Conservation (phyloP, 2,329 filamentous ascomycete species). For the Scytalidium lignicola region DNA sequence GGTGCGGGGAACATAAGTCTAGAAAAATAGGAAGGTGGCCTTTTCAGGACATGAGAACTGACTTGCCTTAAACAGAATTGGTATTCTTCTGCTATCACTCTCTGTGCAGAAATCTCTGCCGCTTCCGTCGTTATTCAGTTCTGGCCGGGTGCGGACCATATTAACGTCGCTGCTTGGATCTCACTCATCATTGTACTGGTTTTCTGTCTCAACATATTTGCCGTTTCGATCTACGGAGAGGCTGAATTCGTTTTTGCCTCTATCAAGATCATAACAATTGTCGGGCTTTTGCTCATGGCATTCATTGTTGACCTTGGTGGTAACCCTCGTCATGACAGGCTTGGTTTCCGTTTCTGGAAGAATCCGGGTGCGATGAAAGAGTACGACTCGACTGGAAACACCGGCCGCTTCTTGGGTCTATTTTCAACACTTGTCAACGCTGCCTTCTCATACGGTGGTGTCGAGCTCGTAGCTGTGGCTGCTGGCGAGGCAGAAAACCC, state of each 20-base stretch:
- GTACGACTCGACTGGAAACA: constrained; percentile 54
- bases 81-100: constrained; percentile 25
- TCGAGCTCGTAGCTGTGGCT: constrained; percentile 37
- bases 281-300: constrained; percentile 69
- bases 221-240: constrained; percentile 53
- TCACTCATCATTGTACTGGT: constrained; percentile 37
- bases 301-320: constrained; percentile 81
- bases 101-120: constrained; percentile 45
- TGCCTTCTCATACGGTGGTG: constrained; percentile 44
- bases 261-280: constrained; percentile 51
- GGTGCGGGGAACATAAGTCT: too few relatives aligned
- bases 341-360: constrained; percentile 67
- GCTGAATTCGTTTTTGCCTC: constrained; percentile 58
- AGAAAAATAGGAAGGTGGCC: too few relatives aligned
- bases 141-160: constrained; percentile 31
- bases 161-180: constrained; percentile 28
- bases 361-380: constrained; percentile 66
- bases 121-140: constrained; percentile 44
- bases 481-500: constrained; percentile 70
- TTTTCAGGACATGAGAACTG: constrained; percentile 35
- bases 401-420: constrained; percentile 68
- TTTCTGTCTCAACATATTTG: constrained; percentile 48
- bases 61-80: constrained; percentile 18
- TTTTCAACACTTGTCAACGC: constrained; percentile 45
- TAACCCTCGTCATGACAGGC: constrained; percentile 66